A percentile compares a stretch with the other conserved stretches of the same genome.
Conservation (phyloP, 768 basidiomycete genomes). For the Agrocybe chaxingu region DNA sequence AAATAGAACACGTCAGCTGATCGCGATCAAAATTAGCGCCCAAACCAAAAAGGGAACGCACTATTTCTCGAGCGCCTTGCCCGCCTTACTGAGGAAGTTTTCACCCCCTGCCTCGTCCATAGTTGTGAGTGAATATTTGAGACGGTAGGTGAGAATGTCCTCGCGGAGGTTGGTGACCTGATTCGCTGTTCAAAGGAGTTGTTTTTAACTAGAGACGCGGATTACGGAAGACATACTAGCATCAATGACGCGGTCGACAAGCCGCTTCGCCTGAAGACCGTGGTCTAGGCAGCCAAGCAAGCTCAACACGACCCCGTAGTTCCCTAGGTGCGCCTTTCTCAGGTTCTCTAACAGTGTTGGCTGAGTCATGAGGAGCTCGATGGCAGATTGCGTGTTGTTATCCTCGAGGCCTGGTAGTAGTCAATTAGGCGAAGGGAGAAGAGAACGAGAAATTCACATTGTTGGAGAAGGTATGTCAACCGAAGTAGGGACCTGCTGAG, state of each 20-base stretch:
- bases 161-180: conserved; percentile 91
- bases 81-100: conserved; percentile 59
- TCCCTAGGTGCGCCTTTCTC: conserved; percentile 88
- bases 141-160: conserved; percentile 76
- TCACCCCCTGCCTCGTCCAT: conserved; percentile 65
- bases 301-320: conserved; percentile 87
- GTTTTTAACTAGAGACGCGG: background rate
- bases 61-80: conserved; percentile 87
- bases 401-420: conserved; percentile 53
- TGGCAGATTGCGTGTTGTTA: conserved; percentile 71
- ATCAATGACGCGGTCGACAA: conserved; percentile 91
- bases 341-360: conserved; percentile 81
- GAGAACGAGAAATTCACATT: conserved; percentile 42
- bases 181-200: conserved; percentile 53
- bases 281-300: conserved; percentile 90
- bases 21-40: background rate
- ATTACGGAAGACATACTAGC: conserved; percentile 33
- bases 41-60: conserved; percentile 20
- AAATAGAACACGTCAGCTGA: background rate
- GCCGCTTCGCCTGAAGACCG: conserved; percentile 78
- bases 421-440: background rate
- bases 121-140: conserved; percentile 82
- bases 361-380: conserved; percentile 79
- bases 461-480: conserved; percentile 80
- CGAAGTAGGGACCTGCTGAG: conserved; percentile 69